Base-by-base conservation (phyloP, 1,139 yeast genomes). In the Saccharomyces hybrid region DNA sequence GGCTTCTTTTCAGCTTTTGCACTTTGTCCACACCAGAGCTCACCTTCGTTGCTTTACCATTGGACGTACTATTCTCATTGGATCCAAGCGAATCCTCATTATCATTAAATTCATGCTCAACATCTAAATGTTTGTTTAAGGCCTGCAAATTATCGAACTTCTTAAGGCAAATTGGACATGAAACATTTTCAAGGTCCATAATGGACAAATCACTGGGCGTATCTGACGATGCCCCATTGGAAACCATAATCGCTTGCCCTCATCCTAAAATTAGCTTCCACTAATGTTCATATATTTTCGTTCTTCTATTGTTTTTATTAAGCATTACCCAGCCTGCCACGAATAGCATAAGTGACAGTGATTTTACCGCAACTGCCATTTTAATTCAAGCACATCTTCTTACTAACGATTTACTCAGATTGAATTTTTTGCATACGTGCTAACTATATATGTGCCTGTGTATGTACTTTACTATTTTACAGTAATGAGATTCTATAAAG, bases 101-200 rank as follows among this genome's bases (percentile, higher is more conserved):
- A 27, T 62, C 67, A 46, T 64, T 69, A 42, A 74, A 72, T 2
- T 73, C 69, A 67, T 88, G 96, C 3, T 71, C 78, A 56, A 80
- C 87, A 65, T 88, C 96, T 29, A 89, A 72, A 66, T 89, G 96
- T 49, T 78, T 76, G 66, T 87, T 87, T 58, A 88, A 73, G 58
- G 82, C 86, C 19, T 67, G 60, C 49, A 87, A 70, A 11, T 80
- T 76, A 6, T 80, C 71, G 86, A 86, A 83, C 1, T 72, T 58
- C 58, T 82, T 87, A 24, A 74, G 69, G 66, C 96, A 88, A 2
- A 88, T 84, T 0, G 96, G 96, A 64, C 96, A 88, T 24, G 21
- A 29, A n/a, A 12, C 34, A n/a, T 53, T 26, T 26, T 38, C 31
- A 46, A 26, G 31, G 14, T 46, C 48, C 29, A 46, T 28, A 46